Evolutionary conservation across 2,329 filamentous ascomycete species (phyloP), one percentile per base, ranked within the genome.

Genomic region (Exophiala calicioides): DNA sequence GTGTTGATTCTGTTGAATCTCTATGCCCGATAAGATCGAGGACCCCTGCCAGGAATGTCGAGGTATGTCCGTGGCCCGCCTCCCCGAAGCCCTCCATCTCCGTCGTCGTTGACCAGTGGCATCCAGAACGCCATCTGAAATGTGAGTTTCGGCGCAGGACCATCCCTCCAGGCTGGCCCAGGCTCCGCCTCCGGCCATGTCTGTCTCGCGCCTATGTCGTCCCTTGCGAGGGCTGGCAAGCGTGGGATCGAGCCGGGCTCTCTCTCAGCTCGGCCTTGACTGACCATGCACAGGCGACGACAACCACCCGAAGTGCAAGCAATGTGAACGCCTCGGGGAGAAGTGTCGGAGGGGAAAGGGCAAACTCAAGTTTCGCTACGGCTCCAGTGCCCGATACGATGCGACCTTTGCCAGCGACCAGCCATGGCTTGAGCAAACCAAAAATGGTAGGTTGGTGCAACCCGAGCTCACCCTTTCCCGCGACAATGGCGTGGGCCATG

Each of bases 31-130:
- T 39, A 59, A 58, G 29, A 44, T 57, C 33, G 57, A 59, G 19
- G 57, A 58, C 35, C 57, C 57, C 39, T 59, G 57, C 46, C 47
- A 57, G 44, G 57, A 55, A 50, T 59, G 57, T 46, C 51, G 55
- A 57, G 56, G 57, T 59, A 52, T 35, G 52, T 55, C 21, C 34
- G 20, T 24, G 15, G 15, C 12, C 21, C 20, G 3, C 31, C n/a
- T 32, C 29, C 20, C n/a, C 44, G 39, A 15, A 40, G 16, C 32
- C 20, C 12, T 42, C 33, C 21, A 38, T 13, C 15, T 33, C 19
- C 30, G 23, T 33, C 30, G 29, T 33, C 34, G n/a, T n/a, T 27
- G 24, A 31, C 35, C 32, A 9, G 26, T 34, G 26, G 10, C 18
- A 32, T 33, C 18, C 39, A 59, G 57, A 55, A 30, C 57, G 57